Evolutionary conservation across 345 rosid genomes (phyloP), one percentile per base, ranked within the genome.

Genomic region (Citrus mangshanensis): DNA sequence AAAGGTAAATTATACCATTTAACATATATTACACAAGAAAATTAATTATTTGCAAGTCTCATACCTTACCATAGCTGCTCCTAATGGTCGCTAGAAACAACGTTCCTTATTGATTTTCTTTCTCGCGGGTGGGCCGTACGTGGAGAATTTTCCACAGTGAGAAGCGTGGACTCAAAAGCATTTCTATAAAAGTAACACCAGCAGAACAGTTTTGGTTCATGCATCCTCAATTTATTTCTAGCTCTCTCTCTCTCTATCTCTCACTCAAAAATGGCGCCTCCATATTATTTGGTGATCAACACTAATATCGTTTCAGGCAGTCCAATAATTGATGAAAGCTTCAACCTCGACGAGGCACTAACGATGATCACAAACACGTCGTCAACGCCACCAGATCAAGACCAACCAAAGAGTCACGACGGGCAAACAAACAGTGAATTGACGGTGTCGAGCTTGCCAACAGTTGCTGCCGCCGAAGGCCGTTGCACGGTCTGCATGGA

Each of bases 341-440:
- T 85, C 62, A 83, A 84, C 49, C 82, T 84, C 34, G 83, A 82
- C 22, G 87, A 82, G 49, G 83, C 81, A 35, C 78, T 85, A 7
- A 19, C 77, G 1, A 19, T 59, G 70, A 68, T 18, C 60, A 12
- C 40, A 46, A 46, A 24, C 58, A 69, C 3, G 10, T 28, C 25
- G 25, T 14, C n/a, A 5, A 6, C 5, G 7, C 72, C 83, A 0
- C 19, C 55, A 0, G 75, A 61, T 71, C 40, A 38, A 8, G 28
- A 22, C 25, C 59, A 19, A 4, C 49, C 25, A 25, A 46, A 30
- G 9, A 62, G 16, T 28, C 34, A 27, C 19, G 25, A 63, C 70
- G 25, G 66, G 7, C 46, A 7, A 38, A 58, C 73, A 2, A 35
- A 77, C 30, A 34, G 13, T 32, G 72, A 40, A 1, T 18, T 74